A percentile compares a stretch with the other conserved stretches of the same genome.
phyloP scores from a whole-genome alignment of 495 filamentous ascomycete species.

The Evernia prunastri region DNA sequence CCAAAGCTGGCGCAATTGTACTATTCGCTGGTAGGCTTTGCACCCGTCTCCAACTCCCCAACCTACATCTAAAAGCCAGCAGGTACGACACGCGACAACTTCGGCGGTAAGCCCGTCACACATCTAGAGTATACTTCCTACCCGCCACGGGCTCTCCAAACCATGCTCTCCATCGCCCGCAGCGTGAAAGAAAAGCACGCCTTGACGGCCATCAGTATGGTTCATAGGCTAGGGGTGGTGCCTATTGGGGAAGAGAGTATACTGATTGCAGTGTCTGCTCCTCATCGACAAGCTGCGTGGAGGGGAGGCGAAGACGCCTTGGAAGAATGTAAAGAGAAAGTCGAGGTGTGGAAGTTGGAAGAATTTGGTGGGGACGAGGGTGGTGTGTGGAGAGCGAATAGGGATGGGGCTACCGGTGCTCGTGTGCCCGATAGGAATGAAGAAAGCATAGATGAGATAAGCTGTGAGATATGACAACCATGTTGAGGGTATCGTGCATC shows the following conservation, averaged over 20 bases:
- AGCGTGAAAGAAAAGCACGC: slow-evolving; percentile 50
- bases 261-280: slow-evolving; percentile 75
- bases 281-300: slow-evolving; percentile 88
- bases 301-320: slow-evolving; percentile 81
- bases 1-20: slow-evolving; percentile 80
- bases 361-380: slow-evolving; percentile 73
- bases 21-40: slow-evolving; percentile 64
- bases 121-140: slow-evolving; percentile 83
- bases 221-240: slow-evolving; percentile 80
- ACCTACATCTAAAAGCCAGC: slow-evolving; percentile 25
- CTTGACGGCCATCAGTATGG: slow-evolving; percentile 65
- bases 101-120: slow-evolving; percentile 64
- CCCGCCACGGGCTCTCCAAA: slow-evolving; percentile 63
- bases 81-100: slow-evolving; percentile 86
- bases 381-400: slow-evolving; percentile 84
- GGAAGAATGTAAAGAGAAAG: slow-evolving; percentile 75
- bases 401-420: slow-evolving; percentile 57
- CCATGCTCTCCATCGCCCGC: slow-evolving; percentile 63
- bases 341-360: slow-evolving; percentile 95
- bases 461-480: neutral
- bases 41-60: slow-evolving; percentile 1
- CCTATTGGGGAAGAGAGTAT: slow-evolving; percentile 90
- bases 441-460: neutral
- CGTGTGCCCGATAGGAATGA: neutral
- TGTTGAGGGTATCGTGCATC: neutral